phyloP scores from a whole-genome alignment of 352 stramenopile genomes.

The Peronospora farinosa region DNA sequence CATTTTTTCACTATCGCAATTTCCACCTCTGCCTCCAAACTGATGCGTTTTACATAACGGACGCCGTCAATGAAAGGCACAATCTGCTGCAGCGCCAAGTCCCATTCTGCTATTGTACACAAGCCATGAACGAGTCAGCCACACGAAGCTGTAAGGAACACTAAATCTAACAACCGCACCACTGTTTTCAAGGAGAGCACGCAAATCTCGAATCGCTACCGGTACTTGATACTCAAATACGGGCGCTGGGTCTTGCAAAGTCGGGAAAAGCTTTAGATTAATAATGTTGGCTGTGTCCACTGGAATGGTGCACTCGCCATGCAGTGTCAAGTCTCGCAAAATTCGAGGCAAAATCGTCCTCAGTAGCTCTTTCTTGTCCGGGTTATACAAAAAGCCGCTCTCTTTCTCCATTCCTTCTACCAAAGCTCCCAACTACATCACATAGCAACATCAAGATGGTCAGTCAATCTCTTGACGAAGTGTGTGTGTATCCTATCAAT shows the following conservation, averaged over 20 bases:
- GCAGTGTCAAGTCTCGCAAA: conserved; percentile 57
- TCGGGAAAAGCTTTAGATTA: conserved; percentile 84
- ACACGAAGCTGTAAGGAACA: background rate
- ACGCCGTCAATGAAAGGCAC: conserved; percentile 88
- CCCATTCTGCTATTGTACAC: conserved; percentile 61
- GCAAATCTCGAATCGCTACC: conserved; percentile 68
- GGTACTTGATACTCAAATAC: conserved; percentile 85
- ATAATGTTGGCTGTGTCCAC: conserved; percentile 80
- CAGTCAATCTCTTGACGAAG: no score
- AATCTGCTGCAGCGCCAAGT: conserved; percentile 83
- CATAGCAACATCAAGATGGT: conserved; percentile 5
- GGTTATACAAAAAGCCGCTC: conserved; percentile 75
- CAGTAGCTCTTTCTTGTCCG: conserved; percentile 56
- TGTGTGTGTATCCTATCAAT: background rate
- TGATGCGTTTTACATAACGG: conserved; percentile 87
- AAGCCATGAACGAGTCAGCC: conserved; percentile 6
- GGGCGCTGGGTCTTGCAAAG: conserved; percentile 51
- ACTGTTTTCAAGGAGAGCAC: conserved; percentile 65
- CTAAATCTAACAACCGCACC: conserved; percentile 28
- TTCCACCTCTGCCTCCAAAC: conserved; percentile 82
- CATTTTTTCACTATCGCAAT: conserved; percentile 86
- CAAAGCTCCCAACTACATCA: conserved; percentile 47
- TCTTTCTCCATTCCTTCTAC: conserved; percentile 86
- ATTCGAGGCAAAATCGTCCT: conserved; percentile 66
- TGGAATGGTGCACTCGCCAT: conserved; percentile 77